Base-by-base conservation (phyloP, 1,284 basidiomycete genomes). In the Inonotus obliquus region DNA sequence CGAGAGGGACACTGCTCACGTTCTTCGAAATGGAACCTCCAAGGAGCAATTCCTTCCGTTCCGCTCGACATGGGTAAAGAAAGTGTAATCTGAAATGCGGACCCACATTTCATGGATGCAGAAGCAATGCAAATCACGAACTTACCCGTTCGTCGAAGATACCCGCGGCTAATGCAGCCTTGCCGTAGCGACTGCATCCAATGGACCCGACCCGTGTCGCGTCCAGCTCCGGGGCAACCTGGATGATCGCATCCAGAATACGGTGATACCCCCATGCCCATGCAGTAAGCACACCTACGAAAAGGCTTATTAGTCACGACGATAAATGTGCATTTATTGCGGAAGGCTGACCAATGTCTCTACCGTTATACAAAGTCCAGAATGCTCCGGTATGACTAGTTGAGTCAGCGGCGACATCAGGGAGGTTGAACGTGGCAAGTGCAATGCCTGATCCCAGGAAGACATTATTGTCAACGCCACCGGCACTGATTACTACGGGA, bases 181-280 rank as follows among this genome's bases (percentile, higher is more conserved):
- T 67, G 9, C 67, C 65, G 48, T 60, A 59, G 13, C 67, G 64
- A 56, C 65, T 65, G 44, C 67, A 67, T 11, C 67, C 65, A 45
- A 61, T 67, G 7, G 62, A 59, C 1, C 64, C 65, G 19, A 65
- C 59, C 35, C 64, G 62, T 2, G 11, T 63, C 9, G 44, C 32
- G 48, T 67, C 67, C 35, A 67, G 59, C 51, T 67, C 67, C n/a
- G 67, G 67, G 2, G 61, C 67, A 25, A 57, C 57, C 21, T 60
- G 44, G 29, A 57, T 61, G 13, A 67, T 53, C 4, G 67, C 67
- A 59, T 67, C 67, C 51, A 62, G 38, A 17, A 62, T 35, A 4
- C 66, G 63, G 48, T 67, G 63, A 53, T 58, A 67, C 0, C 67
- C 67, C 67, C 67, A 68, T 0, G 56, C 67, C 67, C 67, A 68